Base-by-base conservation (phyloP, 805 yeast genomes). In the Torulaspora gathmanii region DNA sequence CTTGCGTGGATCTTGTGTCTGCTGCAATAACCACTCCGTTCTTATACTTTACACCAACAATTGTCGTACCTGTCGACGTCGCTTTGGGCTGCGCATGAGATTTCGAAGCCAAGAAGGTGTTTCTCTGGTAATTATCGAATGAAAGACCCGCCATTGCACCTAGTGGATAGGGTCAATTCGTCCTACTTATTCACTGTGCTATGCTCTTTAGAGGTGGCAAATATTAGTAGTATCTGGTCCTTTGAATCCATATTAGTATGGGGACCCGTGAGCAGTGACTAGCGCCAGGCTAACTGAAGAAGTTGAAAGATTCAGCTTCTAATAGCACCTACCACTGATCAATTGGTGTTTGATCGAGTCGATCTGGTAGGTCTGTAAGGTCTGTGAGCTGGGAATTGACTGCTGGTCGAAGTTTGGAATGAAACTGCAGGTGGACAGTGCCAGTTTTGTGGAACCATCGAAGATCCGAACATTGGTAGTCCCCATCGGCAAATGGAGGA, bases 41-140 rank as follows among this genome's bases (percentile, higher is more conserved):
- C 43, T 86, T 73, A 68, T 85, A 91, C 62, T 84, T 86, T 64
- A 95, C 86, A 41, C 99, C 99, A 19, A 93, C 99, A 71, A 93
- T 93, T 0, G 99, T 93, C n/a, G 99, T 93, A 72, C 99, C 99
- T 1, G 99, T 93, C 17, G 97, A 88, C 1, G 99, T 93, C 29
- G 96, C 95, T 52, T 75, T 83, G 43, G 98, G 97, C 28, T 79
- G 71, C 3, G 82, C 79, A 34, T 45, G 27, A 10, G 97, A 96
- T 53, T 80, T 75, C 17, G 83, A 71, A 13, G 84, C 74, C 44
- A 93, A 74, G 55, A 71, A 81, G 48, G 77, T 78, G 68, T 93
- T 93, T 74, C 99, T 84, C 66, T 88, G 95, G 67, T 77, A 86
- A 69, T 93, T 90, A 58, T 91, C 98, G 67, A 93, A 91, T 57